phyloP scores from a whole-genome alignment of 305 asterid genomes.

The Plantago coronopus region DNA sequence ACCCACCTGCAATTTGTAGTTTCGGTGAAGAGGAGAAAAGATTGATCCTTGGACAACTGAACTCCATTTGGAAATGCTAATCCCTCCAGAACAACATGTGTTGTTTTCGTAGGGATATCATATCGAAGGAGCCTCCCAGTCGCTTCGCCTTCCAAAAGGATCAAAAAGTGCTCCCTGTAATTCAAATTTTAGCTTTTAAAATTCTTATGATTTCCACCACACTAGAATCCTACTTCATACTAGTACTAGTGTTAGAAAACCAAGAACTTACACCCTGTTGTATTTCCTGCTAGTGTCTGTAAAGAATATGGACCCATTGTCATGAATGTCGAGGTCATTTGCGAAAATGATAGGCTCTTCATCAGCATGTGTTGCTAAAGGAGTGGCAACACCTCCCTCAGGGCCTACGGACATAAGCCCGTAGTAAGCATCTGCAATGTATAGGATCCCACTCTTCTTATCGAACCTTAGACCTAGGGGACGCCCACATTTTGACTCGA shows the following conservation, averaged over 20 bases:
- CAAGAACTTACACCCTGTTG: slow-evolving; percentile 63
- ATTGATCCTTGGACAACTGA: slow-evolving; percentile 73
- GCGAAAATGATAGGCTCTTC: slow-evolving; percentile 82
- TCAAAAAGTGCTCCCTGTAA: slow-evolving; percentile 70
- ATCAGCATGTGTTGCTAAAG: slow-evolving; percentile 57
- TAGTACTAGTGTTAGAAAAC: background rate
- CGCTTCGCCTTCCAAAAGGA: slow-evolving; percentile 83
- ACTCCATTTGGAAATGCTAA: slow-evolving; percentile 88
- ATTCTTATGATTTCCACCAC: background rate
- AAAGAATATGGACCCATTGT: slow-evolving; percentile 87
- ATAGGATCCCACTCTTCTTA: slow-evolving; percentile 49
- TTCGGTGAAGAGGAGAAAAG: slow-evolving; percentile 77
- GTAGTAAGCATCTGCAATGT: slow-evolving; percentile 84
- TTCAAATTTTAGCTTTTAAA: too few species aligned
- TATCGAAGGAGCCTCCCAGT: slow-evolving; percentile 71
- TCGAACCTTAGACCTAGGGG: slow-evolving; percentile 86
- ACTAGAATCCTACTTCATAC: background rate
- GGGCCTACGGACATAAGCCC: slow-evolving; percentile 84
- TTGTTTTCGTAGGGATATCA: slow-evolving; percentile 61
- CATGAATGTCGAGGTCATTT: slow-evolving; percentile 83
- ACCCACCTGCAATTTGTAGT: slow-evolving; percentile 91
- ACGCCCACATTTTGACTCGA: slow-evolving; percentile 68
- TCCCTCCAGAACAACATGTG: slow-evolving; percentile 66
- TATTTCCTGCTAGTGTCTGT: slow-evolving; percentile 84
- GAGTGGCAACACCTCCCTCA: slow-evolving; percentile 74